Percentiles rank a stretch among this genome's conserved stretches.
Evolutionary conservation across 2,329 filamentous ascomycete species (phyloP).

Genomic region (Didymella pinodella): DNA sequence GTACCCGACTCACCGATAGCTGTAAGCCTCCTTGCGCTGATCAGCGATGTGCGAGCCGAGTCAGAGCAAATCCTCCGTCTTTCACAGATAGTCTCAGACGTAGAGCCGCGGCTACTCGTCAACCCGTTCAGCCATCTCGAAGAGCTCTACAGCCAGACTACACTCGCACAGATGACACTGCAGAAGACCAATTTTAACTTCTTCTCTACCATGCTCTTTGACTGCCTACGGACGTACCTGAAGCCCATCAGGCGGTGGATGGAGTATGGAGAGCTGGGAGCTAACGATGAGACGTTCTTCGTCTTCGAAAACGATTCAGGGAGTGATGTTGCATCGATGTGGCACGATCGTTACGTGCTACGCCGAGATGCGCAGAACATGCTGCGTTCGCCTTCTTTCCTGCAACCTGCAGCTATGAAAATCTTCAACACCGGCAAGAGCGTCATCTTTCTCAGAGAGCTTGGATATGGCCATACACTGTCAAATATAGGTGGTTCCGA

Average conservation of each 20-base stretch:
- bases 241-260: slow-evolving; percentile 85
- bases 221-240: slow-evolving; percentile 83
- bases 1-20: slow-evolving; percentile 61
- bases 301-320: slow-evolving; percentile 67
- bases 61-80: slow-evolving; percentile 67
- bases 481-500: slow-evolving; percentile 25
- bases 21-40: slow-evolving; percentile 72
- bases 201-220: slow-evolving; percentile 75
- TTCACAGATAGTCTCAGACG: slow-evolving; percentile 66
- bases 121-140: slow-evolving; percentile 78
- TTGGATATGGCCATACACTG: slow-evolving; percentile 62
- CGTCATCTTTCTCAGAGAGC: slow-evolving; percentile 79
- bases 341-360: slow-evolving; percentile 77
- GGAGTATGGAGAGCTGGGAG: slow-evolving; percentile 74
- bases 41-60: slow-evolving; percentile 63
- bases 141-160: slow-evolving; percentile 74
- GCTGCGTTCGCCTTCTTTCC: slow-evolving; percentile 76
- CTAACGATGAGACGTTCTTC: slow-evolving; percentile 77
- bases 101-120: slow-evolving; percentile 55
- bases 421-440: slow-evolving; percentile 92
- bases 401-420: slow-evolving; percentile 71
- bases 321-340: slow-evolving; percentile 71
- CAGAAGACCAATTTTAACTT: slow-evolving; percentile 68
- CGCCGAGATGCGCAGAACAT: slow-evolving; percentile 66
- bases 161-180: slow-evolving; percentile 73